A percentile compares a stretch with the other conserved stretches of the same genome.
Evolutionary conservation across 495 filamentous ascomycete genomes (phyloP).

Genomic region (Aspergillus baeticus): DNA sequence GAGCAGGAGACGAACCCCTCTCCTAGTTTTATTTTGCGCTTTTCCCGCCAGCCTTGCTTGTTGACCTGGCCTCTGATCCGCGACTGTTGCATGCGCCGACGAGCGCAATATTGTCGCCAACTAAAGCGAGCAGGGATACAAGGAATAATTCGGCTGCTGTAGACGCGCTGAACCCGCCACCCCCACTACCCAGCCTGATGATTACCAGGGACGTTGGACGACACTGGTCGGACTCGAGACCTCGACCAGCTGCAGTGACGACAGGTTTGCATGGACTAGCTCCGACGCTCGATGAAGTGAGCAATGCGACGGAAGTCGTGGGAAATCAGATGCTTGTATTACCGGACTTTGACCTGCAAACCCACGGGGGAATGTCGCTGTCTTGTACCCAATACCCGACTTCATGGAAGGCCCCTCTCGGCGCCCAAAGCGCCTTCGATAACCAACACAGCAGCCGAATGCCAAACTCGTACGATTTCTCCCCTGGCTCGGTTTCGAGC

Average conservation of each 20-base stretch:
- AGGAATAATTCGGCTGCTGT: constrained; percentile 5
- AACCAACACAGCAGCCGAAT: neutral
- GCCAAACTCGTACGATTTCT: neutral
- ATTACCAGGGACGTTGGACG: constrained; percentile 4
- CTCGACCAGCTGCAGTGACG: constrained; percentile 5
- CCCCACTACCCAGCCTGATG: constrained; percentile 9
- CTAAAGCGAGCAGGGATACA: constrained; percentile 9
- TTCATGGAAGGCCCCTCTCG: constrained; percentile 7
- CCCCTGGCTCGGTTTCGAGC: neutral
- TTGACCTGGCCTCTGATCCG: neutral
- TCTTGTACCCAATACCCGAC: constrained; percentile 1
- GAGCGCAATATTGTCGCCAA: constrained; percentile 11
- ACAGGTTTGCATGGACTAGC: constrained; percentile 4
- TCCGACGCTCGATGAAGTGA: constrained; percentile 1
- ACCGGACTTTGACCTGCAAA: constrained; percentile 2
- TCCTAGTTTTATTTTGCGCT: constrained; percentile 2
- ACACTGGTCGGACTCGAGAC: constrained; percentile 6
- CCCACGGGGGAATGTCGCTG: neutral
- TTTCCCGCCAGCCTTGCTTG: neutral
- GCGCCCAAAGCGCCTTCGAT: constrained; percentile 3
- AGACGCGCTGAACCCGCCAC: constrained; percentile 8
- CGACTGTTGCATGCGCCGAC: constrained; percentile 2
- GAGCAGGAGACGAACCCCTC: neutral
- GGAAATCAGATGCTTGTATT: constrained; percentile 3
- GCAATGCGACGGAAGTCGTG: constrained; percentile 1